These are phyloP conservation scores for Populus pruinosa DNA, from an alignment of 345 rosid genomes.

Conservation along the genomic window DNA sequence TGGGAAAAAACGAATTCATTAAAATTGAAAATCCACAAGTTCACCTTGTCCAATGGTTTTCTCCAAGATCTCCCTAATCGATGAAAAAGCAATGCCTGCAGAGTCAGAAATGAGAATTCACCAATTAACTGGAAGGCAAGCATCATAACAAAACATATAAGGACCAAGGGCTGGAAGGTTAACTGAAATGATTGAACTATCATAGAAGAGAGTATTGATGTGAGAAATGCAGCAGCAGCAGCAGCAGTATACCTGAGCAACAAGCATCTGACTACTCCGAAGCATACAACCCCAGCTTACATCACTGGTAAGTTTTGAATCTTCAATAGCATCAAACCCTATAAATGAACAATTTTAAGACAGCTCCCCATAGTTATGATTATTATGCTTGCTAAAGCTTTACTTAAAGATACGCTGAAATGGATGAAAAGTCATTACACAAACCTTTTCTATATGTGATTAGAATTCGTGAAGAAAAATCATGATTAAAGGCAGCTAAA, in stretches of 20 bases:
- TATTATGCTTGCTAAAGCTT: not conserved
- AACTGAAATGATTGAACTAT: not conserved
- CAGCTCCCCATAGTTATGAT: not conserved
- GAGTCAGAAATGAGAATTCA: conserved; percentile 6
- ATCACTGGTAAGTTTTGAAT: conserved; percentile 65
- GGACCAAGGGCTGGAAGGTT: not conserved
- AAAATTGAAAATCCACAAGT: conserved; percentile 1
- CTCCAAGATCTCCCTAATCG: conserved; percentile 91
- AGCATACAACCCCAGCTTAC: conserved; percentile 97
- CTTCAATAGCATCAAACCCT: conserved; percentile 79
- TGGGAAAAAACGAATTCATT: not conserved
- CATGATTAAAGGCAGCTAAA: conserved; percentile 54
- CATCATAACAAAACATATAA: not conserved
- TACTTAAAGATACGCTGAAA: not conserved
- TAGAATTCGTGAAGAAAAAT: conserved; percentile 75
- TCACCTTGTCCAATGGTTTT: conserved; percentile 51
- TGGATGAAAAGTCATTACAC: conserved; percentile 7
- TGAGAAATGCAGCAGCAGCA: not conserved
- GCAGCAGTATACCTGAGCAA: conserved; percentile 62
- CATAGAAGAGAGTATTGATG: not conserved
- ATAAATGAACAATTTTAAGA: conserved; percentile 11
- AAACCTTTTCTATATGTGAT: conserved; percentile 89
- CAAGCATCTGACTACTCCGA: conserved; percentile 96
- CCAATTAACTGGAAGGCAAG: not conserved
- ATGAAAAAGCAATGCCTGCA: conserved; percentile 83